Evolutionary conservation across 495 filamentous ascomycete genomes (phyloP).

Genomic region (Clohesyomyces aquaticus): DNA sequence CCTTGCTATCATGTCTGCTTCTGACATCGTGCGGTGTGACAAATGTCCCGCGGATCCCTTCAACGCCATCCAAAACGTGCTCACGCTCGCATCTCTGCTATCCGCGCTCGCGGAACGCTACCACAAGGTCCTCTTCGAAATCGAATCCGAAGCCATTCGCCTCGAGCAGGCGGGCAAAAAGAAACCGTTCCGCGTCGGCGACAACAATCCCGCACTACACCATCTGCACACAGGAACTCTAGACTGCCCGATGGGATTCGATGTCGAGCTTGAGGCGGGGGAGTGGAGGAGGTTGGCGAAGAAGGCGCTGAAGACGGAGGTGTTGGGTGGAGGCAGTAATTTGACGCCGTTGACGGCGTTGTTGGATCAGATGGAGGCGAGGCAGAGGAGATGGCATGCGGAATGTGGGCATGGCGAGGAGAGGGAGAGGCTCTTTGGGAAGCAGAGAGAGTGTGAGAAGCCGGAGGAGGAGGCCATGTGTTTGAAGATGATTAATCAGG

Average conservation of each 20-base stretch:
- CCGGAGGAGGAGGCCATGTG: conserved; percentile 38
- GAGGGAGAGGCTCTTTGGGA: conserved; percentile 29
- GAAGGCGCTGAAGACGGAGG: conserved; percentile 45
- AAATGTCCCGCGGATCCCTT: conserved; percentile 43
- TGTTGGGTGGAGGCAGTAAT: conserved; percentile 37
- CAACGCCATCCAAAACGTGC: conserved; percentile 45
- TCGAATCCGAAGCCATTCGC: conserved; percentile 41
- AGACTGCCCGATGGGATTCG: conserved; percentile 46
- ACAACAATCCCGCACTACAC: conserved; percentile 31
- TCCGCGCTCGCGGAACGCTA: conserved; percentile 43
- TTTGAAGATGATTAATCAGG: conserved; percentile 33
- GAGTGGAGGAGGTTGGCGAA: conserved; percentile 47
- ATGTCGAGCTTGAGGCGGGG: conserved; percentile 39
- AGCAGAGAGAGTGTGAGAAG: conserved; percentile 4
- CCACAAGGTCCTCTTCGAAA: conserved; percentile 38
- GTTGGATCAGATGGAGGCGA: conserved; percentile 38
- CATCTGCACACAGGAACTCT: conserved; percentile 43
- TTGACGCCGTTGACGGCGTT: conserved; percentile 30
- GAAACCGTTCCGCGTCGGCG: conserved; percentile 46
- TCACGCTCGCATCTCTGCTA: conserved; percentile 41
- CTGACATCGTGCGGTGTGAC: conserved; percentile 41
- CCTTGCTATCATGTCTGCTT: conserved; percentile 40
- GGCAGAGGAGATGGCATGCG: conserved; percentile 36
- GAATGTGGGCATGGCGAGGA: conserved; percentile 1
- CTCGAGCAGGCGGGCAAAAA: conserved; percentile 35